Conservation (phyloP, 176 grass and related monocot species). For the Pontederia paniculata region DNA sequence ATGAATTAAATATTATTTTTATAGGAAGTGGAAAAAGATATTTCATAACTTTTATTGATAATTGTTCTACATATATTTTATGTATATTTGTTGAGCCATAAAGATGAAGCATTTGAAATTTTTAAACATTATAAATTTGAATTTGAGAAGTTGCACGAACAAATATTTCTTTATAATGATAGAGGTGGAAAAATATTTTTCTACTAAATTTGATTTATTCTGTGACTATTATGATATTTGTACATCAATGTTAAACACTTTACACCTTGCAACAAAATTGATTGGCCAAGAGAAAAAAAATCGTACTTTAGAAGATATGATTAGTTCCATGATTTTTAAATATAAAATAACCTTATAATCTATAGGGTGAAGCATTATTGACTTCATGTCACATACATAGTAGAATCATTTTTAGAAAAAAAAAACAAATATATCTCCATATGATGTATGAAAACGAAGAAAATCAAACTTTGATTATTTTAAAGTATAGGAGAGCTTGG, state of each 20-base stretch:
- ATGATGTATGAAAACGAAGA: too few relatives aligned
- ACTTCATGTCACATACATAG: not conserved
- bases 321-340: constrained; percentile 5
- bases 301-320: not conserved
- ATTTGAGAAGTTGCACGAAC: not conserved
- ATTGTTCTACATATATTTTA: not conserved
- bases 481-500: not conserved
- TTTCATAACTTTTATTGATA: constrained; percentile 1
- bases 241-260: not conserved
- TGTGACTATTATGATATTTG: not conserved
- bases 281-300: not conserved
- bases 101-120: too few relatives aligned
- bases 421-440: too few relatives aligned
- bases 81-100: not conserved
- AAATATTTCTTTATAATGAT: not conserved
- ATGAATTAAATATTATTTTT: too few relatives aligned
- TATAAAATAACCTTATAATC: not conserved
- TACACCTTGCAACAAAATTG: not conserved
- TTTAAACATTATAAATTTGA: too few relatives aligned
- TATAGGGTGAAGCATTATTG: not conserved
- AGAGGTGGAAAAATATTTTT: not conserved
- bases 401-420: not conserved
- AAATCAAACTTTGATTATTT: too few relatives aligned
- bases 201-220: not conserved
- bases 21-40: too few relatives aligned